phyloP scores from a whole-genome alignment of 208 protist genomes.

The Paratrypanosoma confusum region DNA sequence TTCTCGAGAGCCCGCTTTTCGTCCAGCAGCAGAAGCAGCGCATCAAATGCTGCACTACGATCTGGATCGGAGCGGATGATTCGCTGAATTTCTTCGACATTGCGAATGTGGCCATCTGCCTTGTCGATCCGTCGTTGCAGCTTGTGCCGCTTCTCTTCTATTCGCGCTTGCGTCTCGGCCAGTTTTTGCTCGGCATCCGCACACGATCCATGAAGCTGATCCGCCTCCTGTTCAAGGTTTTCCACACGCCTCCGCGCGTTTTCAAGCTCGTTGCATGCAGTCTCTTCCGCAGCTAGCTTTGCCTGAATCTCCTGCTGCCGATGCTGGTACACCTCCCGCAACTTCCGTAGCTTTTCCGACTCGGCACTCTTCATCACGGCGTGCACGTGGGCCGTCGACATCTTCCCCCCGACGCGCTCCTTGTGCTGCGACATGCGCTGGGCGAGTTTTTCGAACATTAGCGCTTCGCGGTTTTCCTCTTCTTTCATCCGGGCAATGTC shows the following conservation, averaged over 20 bases:
- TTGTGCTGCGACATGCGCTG: neutral
- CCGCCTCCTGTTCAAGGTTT: neutral
- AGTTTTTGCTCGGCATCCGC: neutral
- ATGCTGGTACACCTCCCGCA: neutral
- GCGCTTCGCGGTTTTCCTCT: conserved; percentile 12
- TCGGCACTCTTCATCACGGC: neutral
- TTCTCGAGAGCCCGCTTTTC: neutral
- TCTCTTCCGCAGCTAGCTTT: neutral
- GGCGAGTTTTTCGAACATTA: conserved; percentile 4
- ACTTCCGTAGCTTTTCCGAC: neutral
- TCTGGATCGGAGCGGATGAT: neutral
- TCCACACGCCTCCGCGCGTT: neutral
- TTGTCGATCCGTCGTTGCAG: neutral
- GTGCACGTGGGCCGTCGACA: neutral
- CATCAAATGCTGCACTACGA: neutral
- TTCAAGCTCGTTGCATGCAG: conserved; percentile 1
- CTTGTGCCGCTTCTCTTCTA: neutral
- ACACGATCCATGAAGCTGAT: too few species aligned
- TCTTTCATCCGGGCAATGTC: neutral
- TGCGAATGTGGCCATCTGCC: neutral
- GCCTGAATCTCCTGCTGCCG: neutral
- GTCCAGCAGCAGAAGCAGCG: neutral
- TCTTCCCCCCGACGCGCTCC: neutral
- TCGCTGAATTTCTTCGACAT: neutral
- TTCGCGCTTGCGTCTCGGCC: neutral